These are phyloP conservation scores for Ilyonectria robusta DNA, from an alignment of 2,329 filamentous ascomycete species.

Conservation along the genomic window DNA sequence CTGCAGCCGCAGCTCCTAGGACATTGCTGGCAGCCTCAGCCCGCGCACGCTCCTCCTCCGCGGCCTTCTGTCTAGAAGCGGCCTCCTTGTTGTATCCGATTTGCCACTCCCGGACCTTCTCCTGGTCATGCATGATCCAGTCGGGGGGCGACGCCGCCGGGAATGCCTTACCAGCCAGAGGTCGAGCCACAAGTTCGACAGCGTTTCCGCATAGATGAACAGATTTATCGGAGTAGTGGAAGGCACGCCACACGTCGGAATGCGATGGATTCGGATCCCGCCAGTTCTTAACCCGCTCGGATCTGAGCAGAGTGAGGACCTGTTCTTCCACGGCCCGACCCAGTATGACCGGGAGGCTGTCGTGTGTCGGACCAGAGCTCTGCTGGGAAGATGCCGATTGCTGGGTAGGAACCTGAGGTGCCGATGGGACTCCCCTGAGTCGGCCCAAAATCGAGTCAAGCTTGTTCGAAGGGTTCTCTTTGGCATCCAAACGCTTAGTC, in stretches of 20 bases:
- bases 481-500: conserved; percentile 59
- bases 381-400: conserved; percentile 28
- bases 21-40: conserved; percentile 52
- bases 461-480: conserved; percentile 53
- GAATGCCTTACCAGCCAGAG: conserved; percentile 62
- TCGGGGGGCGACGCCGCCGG: conserved; percentile 67
- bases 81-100: conserved; percentile 61
- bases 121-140: conserved; percentile 64
- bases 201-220: conserved; percentile 59
- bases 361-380: conserved; percentile 25
- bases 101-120: conserved; percentile 67
- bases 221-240: conserved; percentile 59
- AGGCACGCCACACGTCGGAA: conserved; percentile 48
- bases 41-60: conserved; percentile 55
- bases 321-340: conserved; percentile 57
- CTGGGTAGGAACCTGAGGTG: conserved; percentile 35
- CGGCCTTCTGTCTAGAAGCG: conserved; percentile 55
- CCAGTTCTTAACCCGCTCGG: conserved; percentile 61
- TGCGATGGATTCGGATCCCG: conserved; percentile 58
- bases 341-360: conserved; percentile 49
- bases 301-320: conserved; percentile 60
- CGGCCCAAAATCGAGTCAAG: conserved; percentile 59
- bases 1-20: conserved; percentile 42
- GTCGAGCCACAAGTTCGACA: conserved; percentile 59
- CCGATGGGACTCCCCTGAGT: conserved; percentile 45